Conservation (phyloP, 805 yeast genomes). For the Wickerhamiella musiphila region DNA sequence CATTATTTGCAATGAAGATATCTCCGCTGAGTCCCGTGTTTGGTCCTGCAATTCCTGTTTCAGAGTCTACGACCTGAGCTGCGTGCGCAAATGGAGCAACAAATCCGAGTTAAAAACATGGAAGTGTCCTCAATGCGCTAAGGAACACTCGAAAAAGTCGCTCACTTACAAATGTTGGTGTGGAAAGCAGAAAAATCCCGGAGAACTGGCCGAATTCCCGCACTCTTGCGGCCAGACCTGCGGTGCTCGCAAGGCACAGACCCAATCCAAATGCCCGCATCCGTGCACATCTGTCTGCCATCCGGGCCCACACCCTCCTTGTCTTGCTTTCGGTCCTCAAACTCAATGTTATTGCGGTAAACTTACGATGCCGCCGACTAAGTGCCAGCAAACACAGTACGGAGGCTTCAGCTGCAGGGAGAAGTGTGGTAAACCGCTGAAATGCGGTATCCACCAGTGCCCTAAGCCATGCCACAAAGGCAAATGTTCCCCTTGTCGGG, state of each 20-base stretch:
- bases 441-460: conserved; percentile 11
- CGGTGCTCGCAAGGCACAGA: conserved; percentile 9
- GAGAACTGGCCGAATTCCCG: conserved; percentile 5
- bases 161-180: conserved; percentile 15
- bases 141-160: conserved; percentile 1
- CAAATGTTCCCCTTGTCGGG: conserved; percentile 10
- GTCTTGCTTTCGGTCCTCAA: conserved; percentile 13
- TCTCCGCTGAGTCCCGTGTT: conserved; percentile 43
- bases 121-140: conserved; percentile 15
- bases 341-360: conserved; percentile 13
- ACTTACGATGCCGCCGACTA: conserved; percentile 1
- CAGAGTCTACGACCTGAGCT: conserved; percentile 70
- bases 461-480: conserved; percentile 9
- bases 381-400: conserved; percentile 9
- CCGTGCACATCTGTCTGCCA: conserved; percentile 16
- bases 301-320: conserved; percentile 13
- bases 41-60: conserved; percentile 72
- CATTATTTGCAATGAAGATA: conserved; percentile 73
- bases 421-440: conserved; percentile 4
- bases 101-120: conserved; percentile 28
- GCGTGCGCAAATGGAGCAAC: conserved; percentile 66
- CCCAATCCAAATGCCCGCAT: too few species aligned
- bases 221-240: conserved; percentile 18
- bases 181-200: conserved; percentile 9
- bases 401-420: conserved; percentile 10